phyloP scores from a whole-genome alignment of 2,329 filamentous ascomycete species.

The Phoma sp. region DNA sequence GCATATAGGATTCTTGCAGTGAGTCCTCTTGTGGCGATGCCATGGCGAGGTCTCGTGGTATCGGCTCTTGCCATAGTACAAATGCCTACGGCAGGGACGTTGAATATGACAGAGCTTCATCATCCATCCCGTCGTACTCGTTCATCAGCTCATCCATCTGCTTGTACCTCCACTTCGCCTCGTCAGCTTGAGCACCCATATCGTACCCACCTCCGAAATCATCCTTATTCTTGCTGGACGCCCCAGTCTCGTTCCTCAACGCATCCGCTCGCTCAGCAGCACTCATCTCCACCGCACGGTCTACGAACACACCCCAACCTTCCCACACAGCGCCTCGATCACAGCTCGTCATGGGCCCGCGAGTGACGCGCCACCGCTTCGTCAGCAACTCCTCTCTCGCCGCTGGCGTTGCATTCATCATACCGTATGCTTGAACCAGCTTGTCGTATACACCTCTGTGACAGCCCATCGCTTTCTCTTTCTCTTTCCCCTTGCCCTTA shows the following conservation, averaged over 20 bases:
- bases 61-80: too few relatives aligned
- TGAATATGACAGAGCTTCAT: not conserved
- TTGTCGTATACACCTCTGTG: constrained; percentile 32
- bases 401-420: constrained; percentile 20
- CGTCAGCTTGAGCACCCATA: constrained; percentile 3
- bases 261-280: constrained; percentile 24
- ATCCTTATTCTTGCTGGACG: too few relatives aligned
- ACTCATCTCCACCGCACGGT: constrained; percentile 26
- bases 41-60: too few relatives aligned
- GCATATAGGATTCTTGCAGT: constrained; percentile 30
- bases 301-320: constrained; percentile 35
- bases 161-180: constrained; percentile 18
- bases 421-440: constrained; percentile 18
- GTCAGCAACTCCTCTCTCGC: constrained; percentile 35
- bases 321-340: constrained; percentile 42
- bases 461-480: not conserved
- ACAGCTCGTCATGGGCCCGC: constrained; percentile 27
- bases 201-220: too few relatives aligned
- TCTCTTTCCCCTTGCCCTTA: not conserved
- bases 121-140: constrained; percentile 15
- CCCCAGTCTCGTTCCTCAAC: not conserved
- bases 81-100: too few relatives aligned
- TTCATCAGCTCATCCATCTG: constrained; percentile 30
- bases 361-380: constrained; percentile 36
- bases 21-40: too few relatives aligned